Conservation (phyloP, 2,329 filamentous ascomycete genomes). For the Ophiocordyceps camponoti-saundersi region DNA sequence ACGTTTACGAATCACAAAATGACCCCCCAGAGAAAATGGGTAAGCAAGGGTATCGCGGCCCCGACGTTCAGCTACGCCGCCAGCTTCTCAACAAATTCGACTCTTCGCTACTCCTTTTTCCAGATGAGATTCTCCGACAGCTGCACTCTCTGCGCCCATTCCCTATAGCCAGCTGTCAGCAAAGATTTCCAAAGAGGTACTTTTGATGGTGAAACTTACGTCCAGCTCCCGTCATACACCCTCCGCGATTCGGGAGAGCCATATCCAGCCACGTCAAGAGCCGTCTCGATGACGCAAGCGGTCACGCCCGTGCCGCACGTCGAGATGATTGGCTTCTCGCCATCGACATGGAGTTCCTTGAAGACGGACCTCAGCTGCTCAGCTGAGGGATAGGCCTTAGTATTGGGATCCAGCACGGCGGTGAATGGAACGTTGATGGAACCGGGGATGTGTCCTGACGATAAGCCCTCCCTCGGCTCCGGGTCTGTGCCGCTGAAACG, state of each 20-base stretch:
- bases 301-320: constrained; percentile 92
- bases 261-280: constrained; percentile 61
- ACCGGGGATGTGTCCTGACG: constrained; percentile 83
- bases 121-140: constrained; percentile 44
- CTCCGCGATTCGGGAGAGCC: constrained; percentile 48
- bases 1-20: neutral
- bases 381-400: constrained; percentile 60
- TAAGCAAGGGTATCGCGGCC: neutral
- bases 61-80: neutral
- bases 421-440: constrained; percentile 70
- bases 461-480: constrained; percentile 72
- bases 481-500: constrained; percentile 70
- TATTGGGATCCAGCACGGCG: constrained; percentile 64
- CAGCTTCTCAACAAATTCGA: neutral
- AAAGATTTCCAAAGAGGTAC: neutral
- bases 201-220: constrained; percentile 39
- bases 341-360: constrained; percentile 61
- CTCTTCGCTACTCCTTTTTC: constrained; percentile 23
- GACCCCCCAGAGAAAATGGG: neutral
- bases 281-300: constrained; percentile 78
- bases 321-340: constrained; percentile 64
- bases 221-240: constrained; percentile 96
- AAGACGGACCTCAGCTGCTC: constrained; percentile 63
- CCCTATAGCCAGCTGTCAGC: constrained; percentile 24
- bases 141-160: constrained; percentile 50